A percentile compares a stretch with the other conserved stretches of the same genome.
These are phyloP conservation scores for Globisporangium solare DNA, from an alignment of 352 stramenopile genomes.

Conservation along the genomic window DNA sequence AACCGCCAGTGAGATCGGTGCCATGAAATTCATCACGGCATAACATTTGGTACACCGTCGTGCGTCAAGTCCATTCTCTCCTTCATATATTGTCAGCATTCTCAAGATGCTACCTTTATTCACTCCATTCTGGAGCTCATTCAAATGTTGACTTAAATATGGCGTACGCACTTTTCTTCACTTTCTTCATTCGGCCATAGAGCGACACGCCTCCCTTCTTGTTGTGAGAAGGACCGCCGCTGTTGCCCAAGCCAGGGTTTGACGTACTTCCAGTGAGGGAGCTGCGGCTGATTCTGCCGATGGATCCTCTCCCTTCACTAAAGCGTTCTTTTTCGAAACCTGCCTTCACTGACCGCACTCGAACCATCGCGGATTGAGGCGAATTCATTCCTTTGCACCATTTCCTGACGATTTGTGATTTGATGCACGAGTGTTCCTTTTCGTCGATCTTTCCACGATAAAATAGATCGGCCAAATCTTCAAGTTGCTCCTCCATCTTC, in stretches of 20 bases:
- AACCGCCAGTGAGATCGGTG: too few species aligned
- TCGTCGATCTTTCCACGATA: constrained; percentile 77
- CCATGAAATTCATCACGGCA: too few species aligned
- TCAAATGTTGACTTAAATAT: constrained; percentile 85
- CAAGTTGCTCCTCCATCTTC: constrained; percentile 81
- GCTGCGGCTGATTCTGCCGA: constrained; percentile 18
- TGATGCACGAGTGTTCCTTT: constrained; percentile 83
- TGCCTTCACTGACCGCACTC: constrained; percentile 60
- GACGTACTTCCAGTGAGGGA: constrained; percentile 22
- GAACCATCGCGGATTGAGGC: constrained; percentile 70
- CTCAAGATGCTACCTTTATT: too few species aligned
- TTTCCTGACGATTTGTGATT: constrained; percentile 75
- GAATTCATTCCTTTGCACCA: constrained; percentile 81
- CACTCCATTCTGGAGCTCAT: constrained; percentile 22
- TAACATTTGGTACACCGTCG: too few species aligned
- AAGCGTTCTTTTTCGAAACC: constrained; percentile 24
- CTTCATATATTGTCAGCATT: too few species aligned
- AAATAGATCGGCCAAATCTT: constrained; percentile 68
- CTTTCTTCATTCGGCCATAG: constrained; percentile 82
- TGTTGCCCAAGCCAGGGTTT: constrained; percentile 15
- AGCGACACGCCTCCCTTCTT: constrained; percentile 42
- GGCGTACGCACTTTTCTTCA: constrained; percentile 69
- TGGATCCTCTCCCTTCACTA: constrained; percentile 10
- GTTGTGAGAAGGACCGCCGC: constrained; percentile 13
- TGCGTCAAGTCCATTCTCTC: too few species aligned